phyloP scores from a whole-genome alignment of 2,329 filamentous ascomycete species.

The Tolypocladium capitatum region DNA sequence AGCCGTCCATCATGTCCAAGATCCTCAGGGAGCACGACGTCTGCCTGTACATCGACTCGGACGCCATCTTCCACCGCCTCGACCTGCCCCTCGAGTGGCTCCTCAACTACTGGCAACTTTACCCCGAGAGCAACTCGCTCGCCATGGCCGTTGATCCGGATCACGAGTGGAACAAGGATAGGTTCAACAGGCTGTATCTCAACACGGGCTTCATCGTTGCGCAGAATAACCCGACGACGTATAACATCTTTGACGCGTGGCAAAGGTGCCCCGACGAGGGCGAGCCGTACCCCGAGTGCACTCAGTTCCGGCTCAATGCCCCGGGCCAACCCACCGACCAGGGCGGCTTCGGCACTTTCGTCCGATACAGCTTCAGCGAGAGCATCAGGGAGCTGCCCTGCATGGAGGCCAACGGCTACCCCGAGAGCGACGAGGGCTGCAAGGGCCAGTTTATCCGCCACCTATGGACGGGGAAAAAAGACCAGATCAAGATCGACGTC shows the following conservation, averaged over 20 bases:
- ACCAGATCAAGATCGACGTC: slow-evolving; percentile 25
- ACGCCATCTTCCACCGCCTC: slow-evolving; percentile 29
- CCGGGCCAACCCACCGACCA: slow-evolving; percentile 27
- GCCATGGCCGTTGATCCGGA: slow-evolving; percentile 27
- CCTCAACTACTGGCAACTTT: slow-evolving; percentile 32
- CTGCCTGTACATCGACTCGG: slow-evolving; percentile 31
- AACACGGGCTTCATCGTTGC: slow-evolving; percentile 42
- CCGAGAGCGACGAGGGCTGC: slow-evolving; percentile 23
- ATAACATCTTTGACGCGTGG: slow-evolving; percentile 36
- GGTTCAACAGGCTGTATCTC: slow-evolving; percentile 26
- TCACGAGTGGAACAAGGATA: slow-evolving; percentile 24
- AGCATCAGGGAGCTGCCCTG: slow-evolving; percentile 27
- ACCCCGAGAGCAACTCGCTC: slow-evolving; percentile 25
- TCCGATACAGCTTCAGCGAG: slow-evolving; percentile 27
- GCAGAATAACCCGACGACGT: slow-evolving; percentile 34
- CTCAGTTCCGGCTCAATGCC: slow-evolving; percentile 21
- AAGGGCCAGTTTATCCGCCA: slow-evolving; percentile 28
- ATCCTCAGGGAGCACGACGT: slow-evolving; percentile 29
- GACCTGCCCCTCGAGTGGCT: slow-evolving; percentile 33
- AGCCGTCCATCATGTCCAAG: slow-evolving; percentile 26
- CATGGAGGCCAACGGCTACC: slow-evolving; percentile 29
- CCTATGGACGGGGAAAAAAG: slow-evolving; percentile 28
- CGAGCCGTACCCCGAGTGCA: slow-evolving; percentile 24
- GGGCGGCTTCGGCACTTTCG: slow-evolving; percentile 29
- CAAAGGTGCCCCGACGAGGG: slow-evolving; percentile 25